phyloP scores from a whole-genome alignment of 2,329 filamentous ascomycete genomes.

The Lachnellula hyalina region DNA sequence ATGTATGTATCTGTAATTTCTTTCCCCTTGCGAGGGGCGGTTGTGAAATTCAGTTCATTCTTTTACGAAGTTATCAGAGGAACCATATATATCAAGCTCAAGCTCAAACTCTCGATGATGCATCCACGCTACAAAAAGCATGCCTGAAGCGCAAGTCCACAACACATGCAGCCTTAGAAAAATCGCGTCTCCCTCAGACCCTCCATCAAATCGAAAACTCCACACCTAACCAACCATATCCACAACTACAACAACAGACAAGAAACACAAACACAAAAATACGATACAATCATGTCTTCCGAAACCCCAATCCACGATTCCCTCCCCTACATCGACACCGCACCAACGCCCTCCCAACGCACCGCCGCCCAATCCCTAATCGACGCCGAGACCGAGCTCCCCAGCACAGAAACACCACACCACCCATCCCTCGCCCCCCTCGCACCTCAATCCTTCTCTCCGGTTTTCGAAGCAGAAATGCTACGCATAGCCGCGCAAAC shows the following conservation, averaged over 20 bases:
- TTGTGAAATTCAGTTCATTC: constrained; percentile 8
- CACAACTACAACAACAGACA: background rate
- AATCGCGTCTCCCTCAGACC: background rate
- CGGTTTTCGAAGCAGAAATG: constrained; percentile 63
- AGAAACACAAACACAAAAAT: background rate
- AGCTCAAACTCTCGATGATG: background rate
- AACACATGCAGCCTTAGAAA: background rate
- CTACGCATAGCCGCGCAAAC: constrained; percentile 56
- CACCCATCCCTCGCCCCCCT: constrained; percentile 52
- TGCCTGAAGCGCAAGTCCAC: constrained; percentile 22
- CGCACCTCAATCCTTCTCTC: constrained; percentile 53
- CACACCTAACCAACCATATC: background rate
- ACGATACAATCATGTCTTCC: constrained; percentile 23
- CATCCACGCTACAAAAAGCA: background rate
- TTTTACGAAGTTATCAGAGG: background rate
- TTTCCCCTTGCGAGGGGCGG: constrained; percentile 7
- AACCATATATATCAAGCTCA: background rate
- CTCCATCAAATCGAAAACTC: background rate
- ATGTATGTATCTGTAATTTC: background rate
- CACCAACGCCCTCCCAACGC: constrained; percentile 59
- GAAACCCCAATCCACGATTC: constrained; percentile 28
- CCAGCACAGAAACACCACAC: constrained; percentile 31
- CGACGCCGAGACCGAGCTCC: constrained; percentile 51
- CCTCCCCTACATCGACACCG: constrained; percentile 62
- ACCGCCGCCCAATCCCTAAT: constrained; percentile 66